Evolutionary conservation across 1,284 basidiomycete genomes (phyloP), one percentile per base, ranked within the genome.

Genomic region (Veloporphyrellus conicus): DNA sequence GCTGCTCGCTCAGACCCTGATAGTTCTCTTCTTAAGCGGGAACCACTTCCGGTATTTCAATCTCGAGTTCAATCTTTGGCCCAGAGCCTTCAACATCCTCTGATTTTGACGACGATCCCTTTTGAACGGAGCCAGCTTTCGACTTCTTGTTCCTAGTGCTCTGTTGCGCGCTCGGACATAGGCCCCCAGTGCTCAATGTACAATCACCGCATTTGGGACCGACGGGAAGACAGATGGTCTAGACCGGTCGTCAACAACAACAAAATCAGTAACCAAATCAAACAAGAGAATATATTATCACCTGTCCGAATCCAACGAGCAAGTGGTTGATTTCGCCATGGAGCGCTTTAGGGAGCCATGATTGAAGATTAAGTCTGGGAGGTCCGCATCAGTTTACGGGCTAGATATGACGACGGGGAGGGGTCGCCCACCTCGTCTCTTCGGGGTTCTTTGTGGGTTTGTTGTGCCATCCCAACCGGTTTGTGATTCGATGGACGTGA

Each of bases 401-500:
- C 1, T 12, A n/a, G 8, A 3, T 4, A n/a, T n/a, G n/a, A n/a
- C n/a, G n/a, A n/a, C n/a, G n/a, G n/a, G 3, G 14, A 8, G 23
- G 10, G 14, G 39, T n/a, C 16, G 2, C 6, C 27, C 48, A 85
- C 86, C 90, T 73, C 0, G 95, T 97, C 60, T 90, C 81, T 65
- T 98, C 94, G 0, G 95, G 89, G 2, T 76, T 87, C 57, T 85
- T 90, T 0, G 93, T 95, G 5, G 81, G 80, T 3, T 78, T 81
- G 45, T 81, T 79, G 66, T 96, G 92, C 95, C 95, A 98, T 19
- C 88, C 84, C 0, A 98, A 69, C 16, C 93, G 77, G 59, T 97
- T 95, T 12, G 93, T 92, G 48, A 98, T 94, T 1, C 95, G 76
- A 58, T 98, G 93, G 1, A 99, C 95, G 61, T 99, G 93, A 0